phyloP scores from a whole-genome alignment of 495 filamentous ascomycete species.

The Astrocystis sublimbata region DNA sequence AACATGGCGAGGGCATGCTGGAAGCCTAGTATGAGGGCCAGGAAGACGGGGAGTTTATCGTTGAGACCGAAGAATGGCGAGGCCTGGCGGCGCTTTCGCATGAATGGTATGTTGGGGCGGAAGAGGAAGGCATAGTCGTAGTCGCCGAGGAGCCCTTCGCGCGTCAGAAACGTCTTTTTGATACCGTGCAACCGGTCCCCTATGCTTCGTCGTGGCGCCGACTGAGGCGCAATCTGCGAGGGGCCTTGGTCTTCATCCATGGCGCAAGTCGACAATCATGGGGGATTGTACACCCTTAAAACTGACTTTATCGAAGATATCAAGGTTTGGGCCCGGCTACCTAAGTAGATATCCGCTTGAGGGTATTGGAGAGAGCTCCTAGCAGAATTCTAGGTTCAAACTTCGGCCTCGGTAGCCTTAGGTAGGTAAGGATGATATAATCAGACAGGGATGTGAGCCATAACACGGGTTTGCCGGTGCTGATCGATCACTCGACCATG shows the following conservation, averaged over 20 bases:
- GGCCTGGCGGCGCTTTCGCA: conserved; percentile 60
- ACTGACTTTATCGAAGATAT: background rate
- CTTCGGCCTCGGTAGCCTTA: background rate
- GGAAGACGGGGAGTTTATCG: conserved; percentile 75
- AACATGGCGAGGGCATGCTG: conserved; percentile 56
- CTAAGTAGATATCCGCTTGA: background rate
- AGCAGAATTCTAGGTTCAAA: no score
- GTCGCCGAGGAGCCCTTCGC: conserved; percentile 74
- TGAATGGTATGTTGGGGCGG: conserved; percentile 80
- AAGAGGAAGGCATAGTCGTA: conserved; percentile 80
- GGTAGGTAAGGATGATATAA: conserved; percentile 5
- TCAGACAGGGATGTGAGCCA: background rate
- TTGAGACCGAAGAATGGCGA: conserved; percentile 89
- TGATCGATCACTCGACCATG: background rate
- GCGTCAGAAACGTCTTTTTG: conserved; percentile 48
- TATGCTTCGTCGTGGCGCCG: conserved; percentile 33
- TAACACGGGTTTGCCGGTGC: background rate
- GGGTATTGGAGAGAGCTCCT: no score
- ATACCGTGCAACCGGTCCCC: conserved; percentile 30
- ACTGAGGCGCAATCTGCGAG: conserved; percentile 44
- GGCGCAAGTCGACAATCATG: background rate
- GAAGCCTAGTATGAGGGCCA: conserved; percentile 62
- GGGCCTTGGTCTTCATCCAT: conserved; percentile 47
- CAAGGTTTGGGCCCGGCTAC: conserved; percentile 1
- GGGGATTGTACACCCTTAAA: no score